Evolutionary conservation across 495 filamentous ascomycete genomes (phyloP).

Genomic region (Pseudomonodictys pantanalensis): DNA sequence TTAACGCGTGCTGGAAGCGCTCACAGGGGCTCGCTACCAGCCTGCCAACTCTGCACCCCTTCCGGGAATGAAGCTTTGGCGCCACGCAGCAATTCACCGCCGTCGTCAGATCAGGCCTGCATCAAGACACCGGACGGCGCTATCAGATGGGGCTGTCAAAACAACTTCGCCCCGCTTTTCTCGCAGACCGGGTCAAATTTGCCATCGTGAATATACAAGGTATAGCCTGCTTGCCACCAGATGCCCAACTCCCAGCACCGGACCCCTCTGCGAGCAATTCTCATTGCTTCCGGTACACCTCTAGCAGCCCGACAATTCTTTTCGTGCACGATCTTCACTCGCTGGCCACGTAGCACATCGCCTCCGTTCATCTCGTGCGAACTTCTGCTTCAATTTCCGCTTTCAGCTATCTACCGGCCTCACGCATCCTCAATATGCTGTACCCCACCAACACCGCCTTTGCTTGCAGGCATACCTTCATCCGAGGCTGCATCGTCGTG

Average conservation of each 20-base stretch:
- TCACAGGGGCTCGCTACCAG: neutral
- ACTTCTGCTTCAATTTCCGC: neutral
- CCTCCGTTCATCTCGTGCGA: neutral
- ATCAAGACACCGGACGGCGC: neutral
- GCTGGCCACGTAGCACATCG: conserved; percentile 28
- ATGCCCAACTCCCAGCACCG: neutral
- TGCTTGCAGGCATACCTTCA: conserved; percentile 1
- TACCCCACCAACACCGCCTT: conserved; percentile 7
- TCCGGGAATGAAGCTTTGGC: neutral
- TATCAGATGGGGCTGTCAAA: neutral
- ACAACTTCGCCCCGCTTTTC: neutral
- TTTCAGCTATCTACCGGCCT: neutral
- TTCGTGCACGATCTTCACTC: conserved; percentile 20
- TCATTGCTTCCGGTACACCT: neutral
- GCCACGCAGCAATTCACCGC: neutral
- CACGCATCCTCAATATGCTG: conserved; percentile 29
- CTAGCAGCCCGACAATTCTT: neutral
- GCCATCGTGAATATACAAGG: neutral
- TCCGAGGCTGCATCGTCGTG: conserved; percentile 19
- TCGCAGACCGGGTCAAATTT: neutral
- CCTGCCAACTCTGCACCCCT: neutral
- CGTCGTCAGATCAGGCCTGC: neutral
- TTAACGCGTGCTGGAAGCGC: no score
- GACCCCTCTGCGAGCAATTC: neutral
- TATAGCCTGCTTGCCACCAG: neutral